These are phyloP conservation scores for Ogataea polymorpha DNA, from an alignment of 805 yeast genomes.

Conservation along the genomic window DNA sequence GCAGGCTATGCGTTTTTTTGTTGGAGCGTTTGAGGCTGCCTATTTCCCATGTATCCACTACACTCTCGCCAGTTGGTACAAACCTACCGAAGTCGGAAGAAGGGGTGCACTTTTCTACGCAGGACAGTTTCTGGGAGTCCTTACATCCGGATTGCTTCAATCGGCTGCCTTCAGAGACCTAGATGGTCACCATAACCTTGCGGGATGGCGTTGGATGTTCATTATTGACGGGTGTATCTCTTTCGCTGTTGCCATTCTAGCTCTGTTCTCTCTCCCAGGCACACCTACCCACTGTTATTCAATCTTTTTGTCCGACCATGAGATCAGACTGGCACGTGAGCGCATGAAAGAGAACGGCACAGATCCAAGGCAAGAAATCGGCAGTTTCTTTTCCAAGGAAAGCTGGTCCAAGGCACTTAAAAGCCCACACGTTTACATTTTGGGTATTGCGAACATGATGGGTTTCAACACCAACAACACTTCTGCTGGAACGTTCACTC, in stretches of 20 bases:
- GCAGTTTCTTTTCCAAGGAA: slow-evolving; percentile 37
- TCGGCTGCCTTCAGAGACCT: slow-evolving; percentile 33
- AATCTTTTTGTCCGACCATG: slow-evolving; percentile 52
- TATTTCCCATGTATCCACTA: slow-evolving; percentile 62
- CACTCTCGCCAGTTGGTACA: slow-evolving; percentile 55
- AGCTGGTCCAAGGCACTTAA: slow-evolving; percentile 53
- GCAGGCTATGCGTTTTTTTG: slow-evolving; percentile 60
- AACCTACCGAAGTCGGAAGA: slow-evolving; percentile 53
- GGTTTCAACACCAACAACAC: slow-evolving; percentile 64
- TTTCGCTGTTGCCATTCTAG: slow-evolving; percentile 25
- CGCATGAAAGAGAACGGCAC: slow-evolving; percentile 38
- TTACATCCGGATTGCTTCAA: slow-evolving; percentile 56
- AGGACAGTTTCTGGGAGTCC: slow-evolving; percentile 60
- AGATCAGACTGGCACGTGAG: slow-evolving; percentile 48
- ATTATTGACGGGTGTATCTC: slow-evolving; percentile 47
- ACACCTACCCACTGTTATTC: slow-evolving; percentile 59
- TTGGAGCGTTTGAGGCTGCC: slow-evolving; percentile 72
- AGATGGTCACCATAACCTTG: slow-evolving; percentile 23
- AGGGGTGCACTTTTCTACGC: slow-evolving; percentile 62
- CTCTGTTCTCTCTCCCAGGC: slow-evolving; percentile 50
- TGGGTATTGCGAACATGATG: slow-evolving; percentile 52
- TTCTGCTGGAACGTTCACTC: slow-evolving; percentile 51
- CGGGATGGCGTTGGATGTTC: slow-evolving; percentile 58
- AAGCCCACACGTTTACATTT: slow-evolving; percentile 59
- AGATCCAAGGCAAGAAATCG: slow-evolving; percentile 24